Evolutionary conservation across 371 early-diverging fungal species (phyloP).

Genomic region (Choanephora cucurbitarum): DNA sequence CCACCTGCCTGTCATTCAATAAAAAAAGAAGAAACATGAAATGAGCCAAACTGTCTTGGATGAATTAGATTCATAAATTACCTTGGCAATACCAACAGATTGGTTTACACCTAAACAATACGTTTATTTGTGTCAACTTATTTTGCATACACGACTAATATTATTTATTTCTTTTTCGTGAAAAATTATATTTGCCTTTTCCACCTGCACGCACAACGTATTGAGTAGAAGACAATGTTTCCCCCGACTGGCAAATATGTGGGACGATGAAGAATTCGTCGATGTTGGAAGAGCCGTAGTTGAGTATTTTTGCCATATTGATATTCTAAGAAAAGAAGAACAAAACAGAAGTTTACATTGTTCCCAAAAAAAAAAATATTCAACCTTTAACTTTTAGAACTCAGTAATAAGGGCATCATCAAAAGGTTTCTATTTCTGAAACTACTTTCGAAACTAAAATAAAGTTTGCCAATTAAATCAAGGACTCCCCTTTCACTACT

Average conservation of each 20-base stretch:
- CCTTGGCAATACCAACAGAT: conserved; percentile 76
- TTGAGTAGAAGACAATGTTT: conserved; percentile 72
- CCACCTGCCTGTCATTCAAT: conserved; percentile 64
- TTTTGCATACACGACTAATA: too few species aligned
- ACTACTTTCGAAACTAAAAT: too few species aligned
- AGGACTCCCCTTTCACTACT: too few species aligned
- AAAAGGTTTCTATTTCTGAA: too few species aligned
- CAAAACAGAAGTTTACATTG: conserved; percentile 1
- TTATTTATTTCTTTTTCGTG: background rate
- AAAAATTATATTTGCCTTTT: conserved; percentile 58
- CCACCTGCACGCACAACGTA: conserved; percentile 81
- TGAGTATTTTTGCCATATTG: conserved; percentile 55
- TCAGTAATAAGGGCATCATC: background rate
- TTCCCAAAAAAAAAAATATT: too few species aligned
- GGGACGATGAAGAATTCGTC: conserved; percentile 88
- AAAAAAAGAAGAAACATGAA: background rate
- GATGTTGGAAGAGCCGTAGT: conserved; percentile 87
- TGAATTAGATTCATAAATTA: conserved; percentile 8
- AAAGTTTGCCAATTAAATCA: too few species aligned
- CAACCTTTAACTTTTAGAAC: background rate
- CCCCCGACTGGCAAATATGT: conserved; percentile 80
- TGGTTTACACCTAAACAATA: conserved; percentile 74
- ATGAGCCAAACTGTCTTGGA: too few species aligned
- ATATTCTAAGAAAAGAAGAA: conserved; percentile 1
- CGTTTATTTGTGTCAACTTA: too few species aligned